Percentiles rank a stretch among this genome's conserved stretches.
These are phyloP conservation scores for Senecio squalidus DNA, from an alignment of 140 eudicot genomes.

Conservation along the genomic window DNA sequence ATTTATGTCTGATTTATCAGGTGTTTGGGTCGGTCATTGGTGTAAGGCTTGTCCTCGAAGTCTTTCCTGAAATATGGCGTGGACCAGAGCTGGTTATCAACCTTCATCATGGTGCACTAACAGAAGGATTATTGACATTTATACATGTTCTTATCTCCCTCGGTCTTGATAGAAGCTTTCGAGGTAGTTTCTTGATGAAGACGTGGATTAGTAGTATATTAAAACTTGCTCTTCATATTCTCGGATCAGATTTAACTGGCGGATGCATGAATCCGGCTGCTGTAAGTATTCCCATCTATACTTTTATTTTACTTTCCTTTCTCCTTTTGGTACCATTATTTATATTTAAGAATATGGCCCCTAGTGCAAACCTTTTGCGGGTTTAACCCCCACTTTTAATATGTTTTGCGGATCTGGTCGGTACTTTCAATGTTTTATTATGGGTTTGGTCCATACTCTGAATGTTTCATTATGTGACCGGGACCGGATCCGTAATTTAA, in stretches of 20 bases:
- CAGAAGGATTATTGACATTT: slow-evolving; percentile 76
- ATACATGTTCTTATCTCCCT: slow-evolving; percentile 47
- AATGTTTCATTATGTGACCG: no score
- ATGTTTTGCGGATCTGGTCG: no score
- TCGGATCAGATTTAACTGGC: slow-evolving; percentile 86
- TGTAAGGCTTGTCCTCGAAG: slow-evolving; percentile 46
- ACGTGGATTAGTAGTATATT: slow-evolving; percentile 85
- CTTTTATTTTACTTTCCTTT: background rate
- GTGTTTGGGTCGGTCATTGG: slow-evolving; percentile 65
- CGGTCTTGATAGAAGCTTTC: slow-evolving; percentile 41
- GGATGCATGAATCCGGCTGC: slow-evolving; percentile 98
- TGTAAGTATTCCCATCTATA: slow-evolving; percentile 32
- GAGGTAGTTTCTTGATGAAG: slow-evolving; percentile 61
- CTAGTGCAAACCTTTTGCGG: no score
- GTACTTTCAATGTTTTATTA: no score
- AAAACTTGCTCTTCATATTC: slow-evolving; percentile 70
- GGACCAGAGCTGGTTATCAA: slow-evolving; percentile 68
- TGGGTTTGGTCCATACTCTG: no score
- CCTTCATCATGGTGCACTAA: slow-evolving; percentile 71
- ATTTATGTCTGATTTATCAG: slow-evolving; percentile 31
- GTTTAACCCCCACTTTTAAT: no score
- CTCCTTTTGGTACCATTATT: background rate
- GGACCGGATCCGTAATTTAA: no score
- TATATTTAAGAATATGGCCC: no score
- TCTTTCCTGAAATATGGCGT: slow-evolving; percentile 56